Evolutionary conservation across 2,329 filamentous ascomycete genomes (phyloP).

Genomic region (Beauveria sp.): DNA sequence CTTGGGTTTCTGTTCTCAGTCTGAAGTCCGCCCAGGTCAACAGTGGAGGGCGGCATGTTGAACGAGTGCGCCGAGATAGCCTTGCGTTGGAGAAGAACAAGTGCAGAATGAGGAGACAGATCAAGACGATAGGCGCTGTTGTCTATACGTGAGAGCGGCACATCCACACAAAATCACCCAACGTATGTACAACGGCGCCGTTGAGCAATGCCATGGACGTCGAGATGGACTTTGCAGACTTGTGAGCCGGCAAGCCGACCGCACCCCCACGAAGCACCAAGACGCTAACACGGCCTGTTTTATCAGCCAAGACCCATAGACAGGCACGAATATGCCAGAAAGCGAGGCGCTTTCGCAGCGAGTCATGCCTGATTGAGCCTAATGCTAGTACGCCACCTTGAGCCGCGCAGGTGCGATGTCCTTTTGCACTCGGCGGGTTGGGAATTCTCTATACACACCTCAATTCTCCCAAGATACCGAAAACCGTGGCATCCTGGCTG

Average conservation of each 20-base stretch:
- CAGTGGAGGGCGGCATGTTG: background rate
- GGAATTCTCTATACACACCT: background rate
- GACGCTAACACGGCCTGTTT: background rate
- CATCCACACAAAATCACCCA: too few relatives aligned
- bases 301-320: conserved; percentile 3
- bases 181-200: too few relatives aligned
- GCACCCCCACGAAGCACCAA: background rate
- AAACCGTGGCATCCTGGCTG: background rate
- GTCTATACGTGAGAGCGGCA: background rate
- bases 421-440: background rate
- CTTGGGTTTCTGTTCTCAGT: conserved; percentile 16
- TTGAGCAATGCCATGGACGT: too few relatives aligned
- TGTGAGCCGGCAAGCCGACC: background rate
- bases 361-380: conserved; percentile 8
- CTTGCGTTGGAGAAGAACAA: background rate
- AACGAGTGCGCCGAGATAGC: background rate
- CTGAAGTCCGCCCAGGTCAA: conserved; percentile 14
- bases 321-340: background rate
- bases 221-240: background rate
- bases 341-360: conserved; percentile 2
- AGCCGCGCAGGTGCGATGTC: background rate
- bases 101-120: background rate
- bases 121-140: background rate
- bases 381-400: background rate
- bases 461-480: background rate